Base-by-base conservation (phyloP, 2,329 filamentous ascomycete genomes). In the Trichoderma pleuroti region DNA sequence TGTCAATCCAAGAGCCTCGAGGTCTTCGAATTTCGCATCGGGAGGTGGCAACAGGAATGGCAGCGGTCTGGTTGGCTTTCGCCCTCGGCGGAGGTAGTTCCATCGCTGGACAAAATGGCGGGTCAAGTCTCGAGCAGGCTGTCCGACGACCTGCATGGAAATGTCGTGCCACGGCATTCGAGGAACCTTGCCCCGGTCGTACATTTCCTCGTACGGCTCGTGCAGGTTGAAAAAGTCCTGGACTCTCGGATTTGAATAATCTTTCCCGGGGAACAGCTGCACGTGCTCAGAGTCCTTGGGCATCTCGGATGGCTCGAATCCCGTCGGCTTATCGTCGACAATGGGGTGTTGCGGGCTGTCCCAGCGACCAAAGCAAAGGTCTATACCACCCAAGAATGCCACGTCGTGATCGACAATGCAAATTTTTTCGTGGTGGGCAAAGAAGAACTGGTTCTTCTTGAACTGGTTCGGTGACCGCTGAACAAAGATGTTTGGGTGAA, bases 81-180 rank as follows among this genome's bases (percentile, higher is more conserved):
- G 90, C 73, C 97, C 94, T 67, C 96, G 91, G 62, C 97, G 88
- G 52, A 99, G 90, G 76, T 98, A 98, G 80, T 98, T 98, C 96
- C 96, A 99, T 72, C 96, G 88, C 81, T 99, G 96, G 5, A 98
- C 94, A 77, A 99, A 99, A 80, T 98, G 96, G 26, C 96, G 90
- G 2, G 94, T 98, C 73, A 98, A 84, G 82, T 99, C 96, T 74
- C 96, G 89, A 14, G 96, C 95, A 3, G 96, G 96, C 79, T 98
- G 96, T 5, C 96, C 96, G 56, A 98, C 94, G 54, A 99, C 91
- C 80, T 98, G 96, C 96, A 99, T 98, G 3, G 92, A 90, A 73
- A 99, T 94, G 80, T 99, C 96, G 77, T 99, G 96, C 96, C 96
- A 99, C 1, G 96, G 95, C 96, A 98, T 99, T 72, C 96, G 87